Evolutionary conservation across 257 asterid genomes (phyloP), one percentile per base, ranked within the genome.

Genomic region (Capsicum baccatum): DNA sequence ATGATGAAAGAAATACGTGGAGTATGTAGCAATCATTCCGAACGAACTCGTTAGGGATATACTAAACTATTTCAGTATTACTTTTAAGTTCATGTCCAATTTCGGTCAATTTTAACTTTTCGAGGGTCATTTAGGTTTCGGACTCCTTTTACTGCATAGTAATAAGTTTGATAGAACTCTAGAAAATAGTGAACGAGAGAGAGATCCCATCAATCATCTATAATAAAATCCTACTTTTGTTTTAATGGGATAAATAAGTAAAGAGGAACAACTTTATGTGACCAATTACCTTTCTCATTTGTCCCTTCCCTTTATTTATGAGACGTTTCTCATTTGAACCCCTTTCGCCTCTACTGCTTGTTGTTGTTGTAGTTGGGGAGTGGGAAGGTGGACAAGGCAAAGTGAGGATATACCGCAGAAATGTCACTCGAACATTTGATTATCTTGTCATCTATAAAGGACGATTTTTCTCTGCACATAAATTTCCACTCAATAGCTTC

Each of bases 371-470:
- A 2, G 42, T 39, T 39, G 42, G 19, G 47, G 71, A 44, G 47
- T 26, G 13, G 21, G 42, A 39, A 39, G 76, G 68, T 13, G 4
- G 39, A 15, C 4, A 69, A 16, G 55, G 33, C 54, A 68, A 68
- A 68, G 76, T 37, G 26, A 68, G 6, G 19, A 68, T 47, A 19
- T 19, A 73, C 60, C 48, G 9, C 44, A 73, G 12, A 73, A 48
- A 12, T 19, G 3, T 47, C 79, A 16, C 35, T 42, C 79, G 15
- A 69, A 42, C 55, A 69, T 69, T 69, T 68, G 78, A 68, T 68
- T 37, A 68, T 68, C 54, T 8, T 68, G 52, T 70, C 16, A 70
- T 70, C 58, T 47, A 6, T 71, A n/a, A 47, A 47, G 79, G 79
- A 5, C n/a, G 79, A 10, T 48, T 48, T 73, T 19, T 73, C 80